Evolutionary conservation across 345 rosid genomes (phyloP), one percentile per base, ranked within the genome.

Genomic region (Garcia nutans): DNA sequence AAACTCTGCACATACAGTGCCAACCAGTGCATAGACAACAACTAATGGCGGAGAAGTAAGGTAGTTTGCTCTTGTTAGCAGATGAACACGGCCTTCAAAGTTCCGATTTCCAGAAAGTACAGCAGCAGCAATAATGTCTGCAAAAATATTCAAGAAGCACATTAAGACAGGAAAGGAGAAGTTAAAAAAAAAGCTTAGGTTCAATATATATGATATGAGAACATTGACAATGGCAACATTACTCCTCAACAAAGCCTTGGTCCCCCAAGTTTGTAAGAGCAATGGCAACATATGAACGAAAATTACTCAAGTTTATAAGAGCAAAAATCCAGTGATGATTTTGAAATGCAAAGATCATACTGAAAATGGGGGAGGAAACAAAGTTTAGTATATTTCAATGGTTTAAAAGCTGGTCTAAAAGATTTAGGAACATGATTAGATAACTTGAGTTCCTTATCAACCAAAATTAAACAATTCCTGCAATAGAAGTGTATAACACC

Each of bases 11-110:
- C 79, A 49, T 84, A 96, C 99, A 81, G 98, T 96, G 86, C 99
- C 98, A 83, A 97, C 97, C 74, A 96, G 93, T 62, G 99, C 98
- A 88, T 96, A 96, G 70, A 92, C 99, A 71, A 96, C 97, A 65
- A 96, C 98, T 67, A 96, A 80, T 23, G 98, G 99, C 62, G 99
- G 98, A 9, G 99, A 96, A 83, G 99, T 98, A 74, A 96, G 99
- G 81, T 93, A 96, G 86, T 96, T 96, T 16, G 99, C 99, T 87
- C 99, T 89, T 68, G 99, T 96, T 84, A 96, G 79, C 13, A 97
- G 84, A 80, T 96, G 99, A 76, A 96, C 96, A 78, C 98, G 97
- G 5, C 98, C 99, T 82, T 96, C 99, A 80, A 96, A 96, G 77
- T 96, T 96, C 61, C 96, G 81, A 83, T 96, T 96, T 52, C 99